Percentiles rank a stretch among this genome's conserved stretches.
Conservation (phyloP, 331 rosid species). For the Malus hybrid region DNA sequence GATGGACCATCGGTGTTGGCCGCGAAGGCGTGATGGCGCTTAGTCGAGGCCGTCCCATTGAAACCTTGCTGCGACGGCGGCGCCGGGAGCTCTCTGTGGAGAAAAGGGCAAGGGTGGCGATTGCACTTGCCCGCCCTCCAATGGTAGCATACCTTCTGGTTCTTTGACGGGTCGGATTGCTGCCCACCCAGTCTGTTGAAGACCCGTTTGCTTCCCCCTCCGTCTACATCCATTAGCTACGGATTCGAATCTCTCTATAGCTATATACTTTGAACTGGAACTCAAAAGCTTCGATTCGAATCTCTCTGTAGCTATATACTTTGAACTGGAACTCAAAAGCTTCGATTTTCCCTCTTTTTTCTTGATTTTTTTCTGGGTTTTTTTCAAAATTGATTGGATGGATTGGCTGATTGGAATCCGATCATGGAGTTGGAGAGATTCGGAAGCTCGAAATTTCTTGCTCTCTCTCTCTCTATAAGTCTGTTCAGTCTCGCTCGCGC, state of each 20-base stretch:
- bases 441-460: conserved; percentile 2
- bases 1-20: conserved; percentile 40
- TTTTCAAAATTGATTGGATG: not conserved
- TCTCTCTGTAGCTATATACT: no score
- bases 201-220: conserved; percentile 63
- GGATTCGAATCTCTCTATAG: not conserved
- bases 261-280: not conserved
- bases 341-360: not conserved
- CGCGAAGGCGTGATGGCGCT: conserved; percentile 48
- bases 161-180: conserved; percentile 28
- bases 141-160: conserved; percentile 72
- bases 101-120: conserved; percentile 63
- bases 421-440: conserved; percentile 6
- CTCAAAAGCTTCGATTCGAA: not conserved
- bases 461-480: not conserved
- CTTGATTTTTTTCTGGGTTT: no score
- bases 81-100: conserved; percentile 55
- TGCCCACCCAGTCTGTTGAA: conserved; percentile 55
- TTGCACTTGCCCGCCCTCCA: conserved; percentile 92
- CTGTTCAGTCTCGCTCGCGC: not conserved
- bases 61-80: conserved; percentile 17
- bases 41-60: conserved; percentile 52
- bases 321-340: not conserved
- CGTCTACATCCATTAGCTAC: conserved; percentile 66
- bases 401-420: not conserved